Base-by-base conservation (phyloP, 169 alveolate species). In the Cryptosporidium felis region DNA sequence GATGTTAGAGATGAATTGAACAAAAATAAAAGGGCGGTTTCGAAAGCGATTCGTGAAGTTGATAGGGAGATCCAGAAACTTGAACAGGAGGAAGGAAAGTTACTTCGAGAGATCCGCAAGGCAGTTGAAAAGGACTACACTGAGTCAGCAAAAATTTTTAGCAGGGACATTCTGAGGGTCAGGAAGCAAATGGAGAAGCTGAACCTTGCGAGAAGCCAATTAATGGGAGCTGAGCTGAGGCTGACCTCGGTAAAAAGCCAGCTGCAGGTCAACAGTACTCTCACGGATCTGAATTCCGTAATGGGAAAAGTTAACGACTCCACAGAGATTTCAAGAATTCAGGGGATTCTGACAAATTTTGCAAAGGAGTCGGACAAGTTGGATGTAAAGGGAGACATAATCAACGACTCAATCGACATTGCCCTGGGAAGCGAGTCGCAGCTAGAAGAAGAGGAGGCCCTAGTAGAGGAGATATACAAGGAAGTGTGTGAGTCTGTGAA, bases 31-130 rank as follows among this genome's bases (percentile, higher is more conserved):
- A 74, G 85, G 28, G 85, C 85, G 10, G 53, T 74, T 21, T 53
- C 85, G 12, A 74, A 56, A 36, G 85, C 85, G 18, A 74, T 74
- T 34, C 49, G 85, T 8, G 67, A 74, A 21, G 60, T 74, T 2
- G 85, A 74, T 32, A 49, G 85, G 23, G 85, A 74, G 26, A 74
- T 74, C 21, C 85, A 74, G 21, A 74, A 74, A 16, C 59, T 74
- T 9, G 74, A 74, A 38, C 34, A 32, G 36, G 85, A 74, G 42
- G 85, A 74, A 26, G 40, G 30, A 5, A 74, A 38, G 26, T 10
- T 74, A 23, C 30, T 51, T n/a, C 51, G 34, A 21, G 85, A 74
- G 30, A 28, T 56, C 41, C 46, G 67, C 18, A 21, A n/a, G 2
- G 66, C 85, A 8, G 46, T 74, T 5, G 67, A 74, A n/a, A 74